These are phyloP conservation scores for Pseudomonodictys pantanalensis DNA, from an alignment of 495 filamentous ascomycete genomes.

Conservation along the genomic window DNA sequence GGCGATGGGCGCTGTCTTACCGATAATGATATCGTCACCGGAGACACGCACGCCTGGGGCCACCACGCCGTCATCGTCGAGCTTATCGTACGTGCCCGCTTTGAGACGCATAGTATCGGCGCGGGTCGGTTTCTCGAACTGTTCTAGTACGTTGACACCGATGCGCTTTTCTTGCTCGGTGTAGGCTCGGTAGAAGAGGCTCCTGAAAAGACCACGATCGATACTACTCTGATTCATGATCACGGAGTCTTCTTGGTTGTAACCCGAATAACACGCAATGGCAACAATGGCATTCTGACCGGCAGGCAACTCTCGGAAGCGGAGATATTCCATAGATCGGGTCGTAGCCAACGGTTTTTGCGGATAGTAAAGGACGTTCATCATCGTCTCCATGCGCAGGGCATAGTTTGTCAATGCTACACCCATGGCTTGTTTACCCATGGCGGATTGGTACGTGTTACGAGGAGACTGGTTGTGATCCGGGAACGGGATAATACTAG, in stretches of 20 bases:
- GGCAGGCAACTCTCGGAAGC: slow-evolving; percentile 93
- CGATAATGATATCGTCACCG: slow-evolving; percentile 98
- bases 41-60: slow-evolving; percentile 90
- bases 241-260: slow-evolving; percentile 99
- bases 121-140: slow-evolving; percentile 92
- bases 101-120: slow-evolving; percentile 83
- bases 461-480: slow-evolving; percentile 98
- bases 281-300: slow-evolving; percentile 99
- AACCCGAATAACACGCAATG: slow-evolving; percentile 96
- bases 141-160: slow-evolving; percentile 81
- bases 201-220: slow-evolving; percentile 93
- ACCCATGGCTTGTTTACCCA: slow-evolving; percentile 99
- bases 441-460: slow-evolving; percentile 99
- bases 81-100: slow-evolving; percentile 95
- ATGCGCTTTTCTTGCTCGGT: slow-evolving; percentile 93
- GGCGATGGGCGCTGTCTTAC: slow-evolving; percentile 91
- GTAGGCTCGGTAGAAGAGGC: slow-evolving; percentile 96
- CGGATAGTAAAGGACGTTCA: slow-evolving; percentile 97
- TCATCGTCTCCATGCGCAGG: slow-evolving; percentile 98
- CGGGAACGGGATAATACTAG: slow-evolving; percentile 98
- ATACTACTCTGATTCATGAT: slow-evolving; percentile 99
- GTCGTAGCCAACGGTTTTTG: slow-evolving; percentile 97
- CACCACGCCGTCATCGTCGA: slow-evolving; percentile 92
- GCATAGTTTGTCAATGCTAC: slow-evolving; percentile 95
- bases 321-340: slow-evolving; percentile 96